Percentiles rank a stretch among this genome's conserved stretches.
Evolutionary conservation across 2,329 filamentous ascomycete species (phyloP).

Genomic region (Trichoderma sp.): DNA sequence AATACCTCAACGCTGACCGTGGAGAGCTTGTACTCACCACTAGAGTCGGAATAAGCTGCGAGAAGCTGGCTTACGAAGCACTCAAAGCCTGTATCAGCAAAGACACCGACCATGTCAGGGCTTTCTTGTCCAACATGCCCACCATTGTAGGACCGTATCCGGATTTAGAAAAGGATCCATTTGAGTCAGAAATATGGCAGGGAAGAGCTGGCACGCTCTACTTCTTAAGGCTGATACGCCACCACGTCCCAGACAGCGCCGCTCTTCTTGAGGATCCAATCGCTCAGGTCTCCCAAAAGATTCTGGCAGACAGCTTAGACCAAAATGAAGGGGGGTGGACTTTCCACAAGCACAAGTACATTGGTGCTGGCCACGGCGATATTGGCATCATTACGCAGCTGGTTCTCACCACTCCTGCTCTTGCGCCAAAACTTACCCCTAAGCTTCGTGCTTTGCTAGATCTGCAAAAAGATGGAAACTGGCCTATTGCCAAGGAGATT

Average conservation of each 20-base stretch:
- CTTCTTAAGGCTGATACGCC: conserved; percentile 61
- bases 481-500: conserved; percentile 44
- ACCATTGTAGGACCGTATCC: conserved; percentile 32
- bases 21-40: conserved; percentile 38
- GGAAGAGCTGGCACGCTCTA: conserved; percentile 68
- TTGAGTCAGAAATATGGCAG: conserved; percentile 61
- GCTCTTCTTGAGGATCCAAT: conserved; percentile 53
- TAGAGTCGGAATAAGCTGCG: conserved; percentile 50
- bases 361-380: conserved; percentile 66
- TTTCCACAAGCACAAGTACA: conserved; percentile 61
- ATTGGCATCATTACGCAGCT: conserved; percentile 71
- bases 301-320: conserved; percentile 49
- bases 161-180: conserved; percentile 36
- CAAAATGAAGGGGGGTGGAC: conserved; percentile 52
- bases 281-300: conserved; percentile 55
- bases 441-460: conserved; percentile 56
- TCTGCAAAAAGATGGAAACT: conserved; percentile 63
- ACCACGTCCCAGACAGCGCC: conserved; percentile 51
- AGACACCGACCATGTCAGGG: conserved; percentile 37
- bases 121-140: conserved; percentile 42
- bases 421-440: conserved; percentile 52
- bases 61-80: conserved; percentile 47
- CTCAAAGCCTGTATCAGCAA: conserved; percentile 44
- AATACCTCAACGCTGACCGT: conserved; percentile 45
- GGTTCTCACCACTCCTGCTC: conserved; percentile 54